These are phyloP conservation scores for Funneliformis mosseae DNA, from an alignment of 192 early-diverging fungal species.

Conservation along the genomic window DNA sequence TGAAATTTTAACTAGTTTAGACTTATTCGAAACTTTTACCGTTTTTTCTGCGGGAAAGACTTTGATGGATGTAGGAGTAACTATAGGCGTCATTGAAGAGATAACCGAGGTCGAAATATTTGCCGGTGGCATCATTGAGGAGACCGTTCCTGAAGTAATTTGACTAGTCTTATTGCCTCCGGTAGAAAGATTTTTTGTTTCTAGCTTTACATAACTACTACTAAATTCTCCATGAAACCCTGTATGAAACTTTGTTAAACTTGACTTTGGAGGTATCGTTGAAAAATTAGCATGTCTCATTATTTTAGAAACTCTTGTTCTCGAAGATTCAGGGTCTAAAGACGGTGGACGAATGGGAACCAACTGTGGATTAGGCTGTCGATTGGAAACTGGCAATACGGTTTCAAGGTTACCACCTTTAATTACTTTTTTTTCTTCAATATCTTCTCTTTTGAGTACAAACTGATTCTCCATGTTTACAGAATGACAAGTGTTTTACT, in stretches of 20 bases:
- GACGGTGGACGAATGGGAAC: background rate
- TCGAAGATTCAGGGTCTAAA: background rate
- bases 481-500: background rate
- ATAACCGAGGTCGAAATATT: background rate
- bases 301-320: background rate
- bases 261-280: background rate
- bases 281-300: background rate
- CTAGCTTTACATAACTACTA: background rate
- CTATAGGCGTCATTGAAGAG: background rate
- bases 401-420: background rate
- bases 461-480: background rate
- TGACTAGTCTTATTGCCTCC: background rate
- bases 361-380: background rate
- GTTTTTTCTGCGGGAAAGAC: background rate
- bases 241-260: background rate
- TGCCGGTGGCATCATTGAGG: background rate
- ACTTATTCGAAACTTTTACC: background rate
- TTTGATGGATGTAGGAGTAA: background rate
- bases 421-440: background rate
- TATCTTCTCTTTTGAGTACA: background rate
- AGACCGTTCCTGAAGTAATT: background rate
- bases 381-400: background rate
- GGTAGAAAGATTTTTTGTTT: background rate
- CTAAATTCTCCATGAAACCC: background rate
- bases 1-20: background rate